Percentiles rank a stretch among this genome's conserved stretches.
phyloP scores from a whole-genome alignment of 139 green algal species.

The Tetradesmus lagerheimii region DNA sequence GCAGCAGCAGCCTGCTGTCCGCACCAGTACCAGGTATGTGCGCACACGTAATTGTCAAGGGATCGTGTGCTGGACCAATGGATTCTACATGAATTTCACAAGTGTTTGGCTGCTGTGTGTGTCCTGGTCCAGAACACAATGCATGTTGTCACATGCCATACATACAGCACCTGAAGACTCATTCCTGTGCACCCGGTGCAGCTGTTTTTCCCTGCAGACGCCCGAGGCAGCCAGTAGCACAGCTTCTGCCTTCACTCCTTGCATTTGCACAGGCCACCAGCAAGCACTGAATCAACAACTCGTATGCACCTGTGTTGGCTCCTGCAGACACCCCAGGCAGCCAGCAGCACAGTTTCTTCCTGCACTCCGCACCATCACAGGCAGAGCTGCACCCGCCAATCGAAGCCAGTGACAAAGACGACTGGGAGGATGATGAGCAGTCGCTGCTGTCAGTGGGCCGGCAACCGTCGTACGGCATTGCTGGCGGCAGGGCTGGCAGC shows the following conservation, averaged over 20 bases:
- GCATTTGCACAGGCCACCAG: too few species aligned
- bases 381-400: neutral
- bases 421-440: conserved; percentile 15
- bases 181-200: too few species aligned
- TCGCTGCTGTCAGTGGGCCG: neutral
- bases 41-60: too few species aligned
- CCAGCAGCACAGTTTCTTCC: neutral
- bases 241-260: too few species aligned
- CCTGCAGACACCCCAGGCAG: neutral
- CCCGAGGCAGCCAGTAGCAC: too few species aligned
- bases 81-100: too few species aligned
- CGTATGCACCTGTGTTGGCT: neutral
- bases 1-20: neutral
- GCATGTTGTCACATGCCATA: too few species aligned
- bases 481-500: neutral
- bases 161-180: too few species aligned
- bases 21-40: neutral
- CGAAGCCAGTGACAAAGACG: conserved; percentile 10
- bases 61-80: neutral
- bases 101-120: too few species aligned
- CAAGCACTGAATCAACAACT: too few species aligned
- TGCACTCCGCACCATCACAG: neutral
- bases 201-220: too few species aligned
- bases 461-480: neutral
- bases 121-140: too few species aligned